These are phyloP conservation scores for Tothia fuscella DNA, from an alignment of 2,329 filamentous ascomycete species.

Conservation along the genomic window DNA sequence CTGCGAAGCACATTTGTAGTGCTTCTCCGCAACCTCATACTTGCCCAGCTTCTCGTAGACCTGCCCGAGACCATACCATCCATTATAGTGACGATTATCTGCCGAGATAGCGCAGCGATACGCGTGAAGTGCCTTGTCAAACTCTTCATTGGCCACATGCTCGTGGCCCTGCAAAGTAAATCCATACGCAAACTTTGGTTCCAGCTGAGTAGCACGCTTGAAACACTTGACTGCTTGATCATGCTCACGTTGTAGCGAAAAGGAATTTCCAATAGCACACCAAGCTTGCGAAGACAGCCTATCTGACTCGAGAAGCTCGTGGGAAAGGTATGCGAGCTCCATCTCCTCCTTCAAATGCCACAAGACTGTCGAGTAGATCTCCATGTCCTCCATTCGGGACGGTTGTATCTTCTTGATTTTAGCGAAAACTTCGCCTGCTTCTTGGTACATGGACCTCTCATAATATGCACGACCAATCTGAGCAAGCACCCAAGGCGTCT, in stretches of 20 bases:
- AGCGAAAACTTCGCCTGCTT: slow-evolving; percentile 78
- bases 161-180: slow-evolving; percentile 95
- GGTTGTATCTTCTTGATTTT: slow-evolving; percentile 69
- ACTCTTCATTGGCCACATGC: slow-evolving; percentile 91
- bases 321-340: slow-evolving; percentile 81
- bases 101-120: slow-evolving; percentile 80
- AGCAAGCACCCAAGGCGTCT: slow-evolving; percentile 86
- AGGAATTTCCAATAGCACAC: slow-evolving; percentile 91
- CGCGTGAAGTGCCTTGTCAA: slow-evolving; percentile 80
- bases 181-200: slow-evolving; percentile 85
- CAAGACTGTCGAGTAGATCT: slow-evolving; percentile 96
- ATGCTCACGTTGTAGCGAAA: slow-evolving; percentile 82
- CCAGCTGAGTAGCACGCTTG: slow-evolving; percentile 81
- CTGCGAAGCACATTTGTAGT: slow-evolving; percentile 74
- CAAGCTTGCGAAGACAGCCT: slow-evolving; percentile 89
- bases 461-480: slow-evolving; percentile 86
- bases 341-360: slow-evolving; percentile 94
- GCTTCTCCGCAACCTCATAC: slow-evolving; percentile 79
- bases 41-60: slow-evolving; percentile 87
- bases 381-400: slow-evolving; percentile 84
- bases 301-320: slow-evolving; percentile 76
- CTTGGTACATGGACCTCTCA: slow-evolving; percentile 74
- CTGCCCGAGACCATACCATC: slow-evolving; percentile 79
- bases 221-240: slow-evolving; percentile 93
- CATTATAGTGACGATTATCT: slow-evolving; percentile 87